phyloP scores from a whole-genome alignment of 2,329 filamentous ascomycete species.

The Scytalidium sp. region DNA sequence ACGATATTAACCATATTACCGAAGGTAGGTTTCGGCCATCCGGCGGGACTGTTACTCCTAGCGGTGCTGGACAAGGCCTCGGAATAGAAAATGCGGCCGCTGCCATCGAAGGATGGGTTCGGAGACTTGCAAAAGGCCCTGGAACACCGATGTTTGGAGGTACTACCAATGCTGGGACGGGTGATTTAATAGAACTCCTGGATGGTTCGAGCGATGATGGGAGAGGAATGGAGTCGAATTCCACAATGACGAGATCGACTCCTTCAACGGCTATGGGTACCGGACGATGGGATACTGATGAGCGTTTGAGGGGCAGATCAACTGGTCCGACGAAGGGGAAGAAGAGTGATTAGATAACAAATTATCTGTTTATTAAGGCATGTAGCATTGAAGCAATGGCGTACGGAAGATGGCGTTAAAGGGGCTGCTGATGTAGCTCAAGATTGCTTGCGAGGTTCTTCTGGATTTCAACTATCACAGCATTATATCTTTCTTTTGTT shows the following conservation, averaged over 20 bases:
- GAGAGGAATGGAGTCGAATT: slow-evolving; percentile 24
- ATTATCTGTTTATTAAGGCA: not conserved
- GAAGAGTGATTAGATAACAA: slow-evolving; percentile 1
- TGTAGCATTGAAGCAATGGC: not conserved
- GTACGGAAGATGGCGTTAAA: not conserved
- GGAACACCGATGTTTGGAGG: slow-evolving; percentile 41
- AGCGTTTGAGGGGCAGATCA: not conserved
- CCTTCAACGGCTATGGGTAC: slow-evolving; percentile 13
- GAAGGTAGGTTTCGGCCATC: slow-evolving; percentile 28
- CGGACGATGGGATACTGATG: slow-evolving; percentile 11
- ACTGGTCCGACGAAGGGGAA: not conserved
- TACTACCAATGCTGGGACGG: slow-evolving; percentile 40
- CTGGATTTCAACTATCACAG: not conserved
- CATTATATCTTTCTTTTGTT: not conserved
- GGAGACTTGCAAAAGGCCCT: slow-evolving; percentile 71
- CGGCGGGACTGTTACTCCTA: slow-evolving; percentile 30
- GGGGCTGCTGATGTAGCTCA: not conserved
- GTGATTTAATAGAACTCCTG: slow-evolving; percentile 70
- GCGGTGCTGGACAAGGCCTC: slow-evolving; percentile 32
- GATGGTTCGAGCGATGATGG: slow-evolving; percentile 59
- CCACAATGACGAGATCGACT: slow-evolving; percentile 13
- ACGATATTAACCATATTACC: slow-evolving; percentile 37
- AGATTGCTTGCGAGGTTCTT: not conserved
- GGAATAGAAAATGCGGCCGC: slow-evolving; percentile 80
- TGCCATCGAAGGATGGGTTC: slow-evolving; percentile 85